Evolutionary conservation across 768 basidiomycete genomes (phyloP), one percentile per base, ranked within the genome.

Genomic region (Tephrocybe sp.): DNA sequence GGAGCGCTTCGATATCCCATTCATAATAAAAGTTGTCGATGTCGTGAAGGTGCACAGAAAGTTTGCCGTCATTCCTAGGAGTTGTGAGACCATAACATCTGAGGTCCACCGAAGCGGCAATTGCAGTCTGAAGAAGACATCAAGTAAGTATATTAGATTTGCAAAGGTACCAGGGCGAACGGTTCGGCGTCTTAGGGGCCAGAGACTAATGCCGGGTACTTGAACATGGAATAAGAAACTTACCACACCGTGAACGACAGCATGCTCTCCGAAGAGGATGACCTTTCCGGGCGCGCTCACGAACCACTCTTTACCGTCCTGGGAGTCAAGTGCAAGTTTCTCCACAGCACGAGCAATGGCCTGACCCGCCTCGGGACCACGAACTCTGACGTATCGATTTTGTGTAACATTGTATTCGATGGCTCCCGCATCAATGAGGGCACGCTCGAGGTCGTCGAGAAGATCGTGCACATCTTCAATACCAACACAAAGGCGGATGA

Each of bases 241-340:
- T 65, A 94, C 93, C 45, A 93, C 88, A 48, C 97, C 97, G 66
- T 98, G 88, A 17, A 99, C 97, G 45, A 99, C 97, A 15, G 97
- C 96, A 68, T 99, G 97, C 71, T 99, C 97, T 42, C 97, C 97
- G 58, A 98, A 99, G 55, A 99, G 68, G 58, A 99, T 98, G 52
- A 98, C 90, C 65, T 99, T 99, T 21, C 97, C 97, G 7, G 97
- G 97, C 2, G 97, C 93, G 51, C 93, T 94, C 51, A 98, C 86
- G 46, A 97, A 79, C 85, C 90, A 90, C 63, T 90, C 87, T 23
- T 34, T 57, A 34, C 41, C 72, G 68, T 44, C 80, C 63, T 53
- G 11, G 14, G 23, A 41, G 23, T 68, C 62, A 43, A 77, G 62
- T 4, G 80, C 80, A 37, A 91, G 73, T 65, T 82, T 84, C 67